Evolutionary conservation across 2,329 filamentous ascomycete species (phyloP).

Genomic region (Cyanodermella asteris): DNA sequence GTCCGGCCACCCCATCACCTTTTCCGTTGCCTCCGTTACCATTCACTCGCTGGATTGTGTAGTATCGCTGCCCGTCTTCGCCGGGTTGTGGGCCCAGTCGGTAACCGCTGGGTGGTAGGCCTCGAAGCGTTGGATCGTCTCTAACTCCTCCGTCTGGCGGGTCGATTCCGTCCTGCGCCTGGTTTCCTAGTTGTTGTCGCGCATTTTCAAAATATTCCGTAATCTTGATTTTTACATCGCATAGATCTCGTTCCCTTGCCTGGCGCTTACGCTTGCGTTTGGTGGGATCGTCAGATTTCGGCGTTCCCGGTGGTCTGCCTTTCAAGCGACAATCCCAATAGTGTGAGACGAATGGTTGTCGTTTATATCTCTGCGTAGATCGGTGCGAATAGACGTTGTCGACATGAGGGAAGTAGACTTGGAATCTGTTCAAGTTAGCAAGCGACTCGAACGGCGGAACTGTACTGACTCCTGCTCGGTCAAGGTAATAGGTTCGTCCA

Average conservation of each 20-base stretch:
- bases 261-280: slow-evolving; percentile 65
- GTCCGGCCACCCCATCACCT: slow-evolving; percentile 44
- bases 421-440: slow-evolving; percentile 30
- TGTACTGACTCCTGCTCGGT: slow-evolving; percentile 47
- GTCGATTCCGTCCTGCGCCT: slow-evolving; percentile 19
- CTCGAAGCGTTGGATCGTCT: too few relatives aligned
- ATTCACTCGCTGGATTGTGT: slow-evolving; percentile 58
- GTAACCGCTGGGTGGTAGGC: too few relatives aligned
- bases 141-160: too few relatives aligned
- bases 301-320: slow-evolving; percentile 55
- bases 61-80: slow-evolving; percentile 33
- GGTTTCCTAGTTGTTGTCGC: slow-evolving; percentile 6
- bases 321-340: slow-evolving; percentile 74
- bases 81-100: slow-evolving; percentile 19
- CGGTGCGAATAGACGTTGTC: slow-evolving; percentile 73
- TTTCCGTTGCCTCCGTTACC: slow-evolving; percentile 55
- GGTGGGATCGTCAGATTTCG: slow-evolving; percentile 56
- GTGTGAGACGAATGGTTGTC: slow-evolving; percentile 61
- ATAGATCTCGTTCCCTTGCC: slow-evolving; percentile 55
- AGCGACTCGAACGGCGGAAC: slow-evolving; percentile 2
- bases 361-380: slow-evolving; percentile 61
- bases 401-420: slow-evolving; percentile 63
- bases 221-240: slow-evolving; percentile 72
- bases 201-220: slow-evolving; percentile 50
- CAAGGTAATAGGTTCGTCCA: slow-evolving; percentile 50